Percentiles rank a stretch among this genome's conserved stretches.
These are phyloP conservation scores for Pisolithus marmoratus DNA, from an alignment of 768 basidiomycete genomes.

Conservation along the genomic window DNA sequence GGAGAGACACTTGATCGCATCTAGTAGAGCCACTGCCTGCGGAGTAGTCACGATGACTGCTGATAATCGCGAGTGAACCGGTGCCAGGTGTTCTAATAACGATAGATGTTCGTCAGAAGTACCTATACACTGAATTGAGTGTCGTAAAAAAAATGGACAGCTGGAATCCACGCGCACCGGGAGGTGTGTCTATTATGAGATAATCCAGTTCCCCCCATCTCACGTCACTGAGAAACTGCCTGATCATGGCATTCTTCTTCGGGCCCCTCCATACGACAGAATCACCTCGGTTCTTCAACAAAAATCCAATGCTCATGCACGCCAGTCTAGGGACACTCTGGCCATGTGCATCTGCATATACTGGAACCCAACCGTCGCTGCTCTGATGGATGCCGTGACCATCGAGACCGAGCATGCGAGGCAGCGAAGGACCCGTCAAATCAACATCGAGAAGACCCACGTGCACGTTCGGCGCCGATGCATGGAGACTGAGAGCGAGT, in stretches of 20 bases:
- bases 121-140: slow-evolving; percentile 45
- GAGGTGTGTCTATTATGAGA: slow-evolving; percentile 92
- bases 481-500: slow-evolving; percentile 81
- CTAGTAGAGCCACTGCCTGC: slow-evolving; percentile 92
- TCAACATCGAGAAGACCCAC: slow-evolving; percentile 94
- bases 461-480: slow-evolving; percentile 55
- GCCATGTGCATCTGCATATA: slow-evolving; percentile 68
- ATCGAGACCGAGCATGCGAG: slow-evolving; percentile 91
- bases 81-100: slow-evolving; percentile 87
- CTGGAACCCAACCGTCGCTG: slow-evolving; percentile 96
- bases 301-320: slow-evolving; percentile 96
- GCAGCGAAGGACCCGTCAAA: slow-evolving; percentile 91
- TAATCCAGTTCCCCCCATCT: slow-evolving; percentile 93
- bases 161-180: slow-evolving; percentile 52
- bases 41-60: slow-evolving; percentile 95
- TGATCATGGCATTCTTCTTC: slow-evolving; percentile 97
- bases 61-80: slow-evolving; percentile 69
- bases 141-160: slow-evolving; percentile 1
- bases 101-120: slow-evolving; percentile 99
- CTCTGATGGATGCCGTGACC: slow-evolving; percentile 87
- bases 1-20: slow-evolving; percentile 93
- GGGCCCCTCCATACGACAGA: slow-evolving; percentile 98
- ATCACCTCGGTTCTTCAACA: slow-evolving; percentile 85
- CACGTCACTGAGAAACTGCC: slow-evolving; percentile 93
- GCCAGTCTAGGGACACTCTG: slow-evolving; percentile 65